A percentile compares a stretch with the other conserved stretches of the same genome.
phyloP scores from a whole-genome alignment of 1,284 basidiomycete species.

The Rhizoctonia solani region DNA sequence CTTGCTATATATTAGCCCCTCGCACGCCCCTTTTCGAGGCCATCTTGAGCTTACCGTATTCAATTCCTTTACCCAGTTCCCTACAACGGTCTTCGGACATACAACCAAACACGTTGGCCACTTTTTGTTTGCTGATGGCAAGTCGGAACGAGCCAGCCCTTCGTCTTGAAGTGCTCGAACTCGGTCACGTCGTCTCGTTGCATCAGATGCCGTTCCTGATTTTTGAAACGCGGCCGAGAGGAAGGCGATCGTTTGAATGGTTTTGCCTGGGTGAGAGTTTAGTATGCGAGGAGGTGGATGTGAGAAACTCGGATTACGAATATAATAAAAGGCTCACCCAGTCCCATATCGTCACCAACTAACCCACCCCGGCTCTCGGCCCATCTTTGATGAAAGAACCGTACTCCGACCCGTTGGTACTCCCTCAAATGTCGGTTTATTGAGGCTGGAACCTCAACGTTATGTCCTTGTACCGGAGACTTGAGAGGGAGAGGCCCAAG shows the following conservation, averaged over 20 bases:
- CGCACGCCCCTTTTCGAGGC: too few species aligned
- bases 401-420: slow-evolving; percentile 82
- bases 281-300: neutral
- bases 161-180: slow-evolving; percentile 66
- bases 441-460: slow-evolving; percentile 62
- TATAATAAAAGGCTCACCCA: too few species aligned
- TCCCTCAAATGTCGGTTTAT: slow-evolving; percentile 81
- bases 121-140: slow-evolving; percentile 65
- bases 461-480: slow-evolving; percentile 8
- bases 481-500: neutral
- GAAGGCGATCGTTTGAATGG: slow-evolving; percentile 87
- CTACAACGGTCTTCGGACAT: slow-evolving; percentile 74
- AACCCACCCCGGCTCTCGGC: slow-evolving; percentile 62
- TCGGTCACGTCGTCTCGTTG: slow-evolving; percentile 61
- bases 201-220: slow-evolving; percentile 63
- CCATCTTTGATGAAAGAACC: slow-evolving; percentile 74
- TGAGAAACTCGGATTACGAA: too few species aligned
- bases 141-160: slow-evolving; percentile 54
- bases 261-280: slow-evolving; percentile 60
- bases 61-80: slow-evolving; percentile 83
- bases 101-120: slow-evolving; percentile 86
- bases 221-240: slow-evolving; percentile 85
- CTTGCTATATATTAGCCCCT: slow-evolving; percentile 46
- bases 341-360: slow-evolving; percentile 84
- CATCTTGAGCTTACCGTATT: slow-evolving; percentile 55